Conservation (phyloP, 1,284 basidiomycete genomes). For the Marasmius fiardii region DNA sequence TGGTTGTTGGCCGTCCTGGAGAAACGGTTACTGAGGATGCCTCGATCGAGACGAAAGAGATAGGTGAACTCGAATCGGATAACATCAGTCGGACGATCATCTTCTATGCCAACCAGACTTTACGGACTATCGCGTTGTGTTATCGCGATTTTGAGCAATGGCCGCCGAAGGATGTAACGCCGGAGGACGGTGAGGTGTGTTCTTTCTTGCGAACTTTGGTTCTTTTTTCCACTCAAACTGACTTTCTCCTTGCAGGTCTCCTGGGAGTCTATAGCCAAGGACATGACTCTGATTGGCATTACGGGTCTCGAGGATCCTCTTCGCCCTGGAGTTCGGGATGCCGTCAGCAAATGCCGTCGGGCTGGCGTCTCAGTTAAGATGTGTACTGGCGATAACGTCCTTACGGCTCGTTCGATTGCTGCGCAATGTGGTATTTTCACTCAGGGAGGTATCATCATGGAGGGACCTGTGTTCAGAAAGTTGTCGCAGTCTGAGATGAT, state of each 20-base stretch:
- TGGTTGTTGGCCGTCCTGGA: conserved; percentile 57
- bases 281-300: conserved; percentile 86
- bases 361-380: conserved; percentile 98
- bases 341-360: conserved; percentile 81
- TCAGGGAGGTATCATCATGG: conserved; percentile 93
- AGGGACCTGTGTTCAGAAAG: conserved; percentile 80
- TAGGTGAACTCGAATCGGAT: conserved; percentile 63
- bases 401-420: conserved; percentile 93
- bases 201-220: conserved; percentile 7
- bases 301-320: conserved; percentile 96
- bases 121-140: conserved; percentile 91
- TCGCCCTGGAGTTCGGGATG: conserved; percentile 84
- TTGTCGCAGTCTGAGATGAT: conserved; percentile 54
- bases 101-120: conserved; percentile 94
- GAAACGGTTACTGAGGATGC: conserved; percentile 16
- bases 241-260: conserved; percentile 44
- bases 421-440: conserved; percentile 94
- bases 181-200: conserved; percentile 54
- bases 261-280: conserved; percentile 67
- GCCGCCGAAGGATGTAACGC: conserved; percentile 63
- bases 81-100: conserved; percentile 92
- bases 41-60: conserved; percentile 54
- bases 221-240: conserved; percentile 4
- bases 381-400: conserved; percentile 97
- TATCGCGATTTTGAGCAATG: conserved; percentile 87